A percentile compares a stretch with the other conserved stretches of the same genome.
phyloP scores from a whole-genome alignment of 768 basidiomycete genomes.

The Clavaria fumosa region DNA sequence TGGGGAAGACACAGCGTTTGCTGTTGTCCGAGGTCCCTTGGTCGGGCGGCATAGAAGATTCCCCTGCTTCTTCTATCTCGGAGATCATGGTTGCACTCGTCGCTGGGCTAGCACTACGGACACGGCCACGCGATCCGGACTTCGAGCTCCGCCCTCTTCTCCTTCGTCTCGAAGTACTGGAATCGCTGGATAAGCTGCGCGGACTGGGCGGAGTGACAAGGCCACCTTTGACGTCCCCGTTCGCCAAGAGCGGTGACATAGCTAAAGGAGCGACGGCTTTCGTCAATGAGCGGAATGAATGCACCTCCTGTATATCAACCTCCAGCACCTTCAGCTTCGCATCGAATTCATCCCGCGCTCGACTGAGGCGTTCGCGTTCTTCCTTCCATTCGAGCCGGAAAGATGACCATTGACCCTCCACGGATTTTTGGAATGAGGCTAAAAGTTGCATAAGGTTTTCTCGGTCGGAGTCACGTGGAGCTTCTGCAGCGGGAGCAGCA shows the following conservation, averaged over 20 bases:
- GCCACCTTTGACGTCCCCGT: conserved; percentile 33
- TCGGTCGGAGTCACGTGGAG: conserved; percentile 21
- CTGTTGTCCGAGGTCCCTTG: too few species aligned
- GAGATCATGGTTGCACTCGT: not conserved
- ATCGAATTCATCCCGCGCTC: conserved; percentile 78
- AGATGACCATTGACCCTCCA: conserved; percentile 42
- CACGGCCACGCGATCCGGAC: conserved; percentile 14
- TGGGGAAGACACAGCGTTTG: too few species aligned
- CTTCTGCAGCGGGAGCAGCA: not conserved
- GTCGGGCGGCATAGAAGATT: too few species aligned
- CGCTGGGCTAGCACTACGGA: conserved; percentile 2
- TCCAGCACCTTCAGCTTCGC: conserved; percentile 36
- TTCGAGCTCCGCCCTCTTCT: conserved; percentile 27
- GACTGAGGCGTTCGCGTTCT: conserved; percentile 60
- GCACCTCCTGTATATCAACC: conserved; percentile 21
- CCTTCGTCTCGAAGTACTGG: conserved; percentile 25
- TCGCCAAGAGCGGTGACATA: conserved; percentile 17
- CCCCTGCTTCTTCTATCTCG: not conserved
- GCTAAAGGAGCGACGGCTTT: too few species aligned
- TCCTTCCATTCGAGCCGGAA: conserved; percentile 73
- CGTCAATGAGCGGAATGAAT: conserved; percentile 2
- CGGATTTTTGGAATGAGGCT: conserved; percentile 25
- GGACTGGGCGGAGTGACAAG: conserved; percentile 68
- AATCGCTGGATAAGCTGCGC: conserved; percentile 52
- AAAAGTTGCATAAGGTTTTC: conserved; percentile 42